phyloP scores from a whole-genome alignment of 2,329 filamentous ascomycete genomes.

The Lachnellula arida region DNA sequence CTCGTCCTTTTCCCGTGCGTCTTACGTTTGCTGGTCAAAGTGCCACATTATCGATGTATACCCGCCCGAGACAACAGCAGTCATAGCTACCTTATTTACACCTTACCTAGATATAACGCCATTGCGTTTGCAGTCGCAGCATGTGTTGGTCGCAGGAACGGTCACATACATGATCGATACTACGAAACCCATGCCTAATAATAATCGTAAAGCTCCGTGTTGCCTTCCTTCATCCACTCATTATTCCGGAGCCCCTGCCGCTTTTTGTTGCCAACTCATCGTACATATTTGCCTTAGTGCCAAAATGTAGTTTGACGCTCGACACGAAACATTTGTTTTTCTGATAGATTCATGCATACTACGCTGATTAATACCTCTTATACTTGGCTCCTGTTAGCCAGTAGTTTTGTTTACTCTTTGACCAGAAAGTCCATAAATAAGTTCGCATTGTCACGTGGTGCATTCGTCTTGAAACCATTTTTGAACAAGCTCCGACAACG shows the following conservation, averaged over 20 bases:
- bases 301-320: background rate
- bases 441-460: too few relatives aligned
- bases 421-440: too few relatives aligned
- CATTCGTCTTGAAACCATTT: too few relatives aligned
- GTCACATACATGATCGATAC: constrained; percentile 2
- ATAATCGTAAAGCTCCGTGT: background rate
- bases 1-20: background rate
- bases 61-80: background rate
- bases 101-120: background rate
- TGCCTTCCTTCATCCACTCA: background rate
- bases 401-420: too few relatives aligned
- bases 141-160: constrained; percentile 1
- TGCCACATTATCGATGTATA: background rate
- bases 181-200: background rate
- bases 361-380: too few relatives aligned
- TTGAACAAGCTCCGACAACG: too few relatives aligned
- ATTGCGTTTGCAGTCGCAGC: background rate
- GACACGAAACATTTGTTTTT: too few relatives aligned
- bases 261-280: background rate
- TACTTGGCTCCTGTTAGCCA: too few relatives aligned
- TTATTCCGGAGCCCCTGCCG: background rate
- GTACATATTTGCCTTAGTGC: background rate
- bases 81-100: background rate
- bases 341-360: too few relatives aligned
- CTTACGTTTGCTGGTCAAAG: background rate